Evolutionary conservation across 371 early-diverging fungal genomes (phyloP).

Genomic region (Syncephalis fuscata): DNA sequence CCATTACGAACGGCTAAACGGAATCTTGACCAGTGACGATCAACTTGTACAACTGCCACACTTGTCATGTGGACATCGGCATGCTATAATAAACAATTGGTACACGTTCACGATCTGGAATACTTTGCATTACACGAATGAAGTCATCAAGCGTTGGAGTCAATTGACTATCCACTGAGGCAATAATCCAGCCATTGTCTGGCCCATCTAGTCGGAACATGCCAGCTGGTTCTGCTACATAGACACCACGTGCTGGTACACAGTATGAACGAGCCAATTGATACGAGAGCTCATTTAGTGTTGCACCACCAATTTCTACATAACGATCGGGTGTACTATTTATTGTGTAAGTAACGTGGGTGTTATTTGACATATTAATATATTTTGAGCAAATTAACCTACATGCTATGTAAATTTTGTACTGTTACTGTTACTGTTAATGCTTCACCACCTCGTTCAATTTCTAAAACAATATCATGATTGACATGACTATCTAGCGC

Average conservation of each 20-base stretch:
- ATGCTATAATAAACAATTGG: slow-evolving; percentile 71
- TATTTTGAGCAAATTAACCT: too few species aligned
- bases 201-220: slow-evolving; percentile 64
- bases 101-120: slow-evolving; percentile 60
- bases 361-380: too few species aligned
- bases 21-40: slow-evolving; percentile 69
- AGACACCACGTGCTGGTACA: slow-evolving; percentile 59
- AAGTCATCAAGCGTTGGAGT: slow-evolving; percentile 58
- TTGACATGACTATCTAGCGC: slow-evolving; percentile 61
- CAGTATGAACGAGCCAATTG: slow-evolving; percentile 66
- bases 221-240: slow-evolving; percentile 36
- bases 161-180: slow-evolving; percentile 48
- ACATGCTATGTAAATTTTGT: slow-evolving; percentile 56
- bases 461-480: slow-evolving; percentile 30
- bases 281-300: slow-evolving; percentile 64
- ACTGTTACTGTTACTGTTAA: slow-evolving; percentile 36
- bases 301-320: slow-evolving; percentile 75
- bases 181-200: slow-evolving; percentile 65
- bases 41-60: slow-evolving; percentile 52
- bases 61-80: slow-evolving; percentile 54
- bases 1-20: slow-evolving; percentile 60
- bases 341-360: not conserved
- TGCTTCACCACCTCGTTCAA: slow-evolving; percentile 62
- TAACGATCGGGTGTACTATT: slow-evolving; percentile 28
- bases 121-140: slow-evolving; percentile 47